Evolutionary conservation across 2,329 filamentous ascomycete species (phyloP), one percentile per base, ranked within the genome.

Genomic region (Daldinia sp.): DNA sequence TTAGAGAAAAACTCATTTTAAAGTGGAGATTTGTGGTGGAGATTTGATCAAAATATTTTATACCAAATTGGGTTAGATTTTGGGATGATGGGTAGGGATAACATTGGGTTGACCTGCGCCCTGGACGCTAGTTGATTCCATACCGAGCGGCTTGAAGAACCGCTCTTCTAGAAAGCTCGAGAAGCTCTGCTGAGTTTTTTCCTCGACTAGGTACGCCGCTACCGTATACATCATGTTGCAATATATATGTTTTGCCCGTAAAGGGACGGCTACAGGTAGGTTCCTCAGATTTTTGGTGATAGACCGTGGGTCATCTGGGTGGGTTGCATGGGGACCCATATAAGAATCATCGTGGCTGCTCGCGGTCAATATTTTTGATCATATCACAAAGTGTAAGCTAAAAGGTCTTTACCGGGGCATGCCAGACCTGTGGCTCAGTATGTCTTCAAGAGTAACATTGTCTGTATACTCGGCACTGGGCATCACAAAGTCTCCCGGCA

Each of bases 401-500:
- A 11, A 25, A 21, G 17, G 3, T 13, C 15, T 34, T 43, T 68
- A 71, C 67, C 64, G 10, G 1, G 66, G 58, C 63, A 73, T 57
- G 5, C 71, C 71, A 19, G 68, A 70, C 41, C 63, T 59, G 48
- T 73, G 71, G 27, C 71, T 58, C 5, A 73, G 47, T 0, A 72
- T 47, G 37, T 73, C 71, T 1, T 72, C 71, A 1, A 73, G 49
- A 0, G 71, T 72, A 21, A 73, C 64, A 9, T 50, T 52, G 4
- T 70, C 56, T 4, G 71, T 72, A 39, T 71, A 68, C 10, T 62
- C 64, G 5, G 51, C 25, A 1, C 50, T 58, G 1, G 66, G 39
- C 66, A 73, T 65, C 29, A 70, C 63, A 48, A 73, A 72, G 34
- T 73, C 71, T 1, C 61, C 70, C 2, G 70, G 69, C 0, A 73